A percentile compares a stretch with the other conserved stretches of the same genome.
phyloP scores from a whole-genome alignment of 805 yeast genomes.

The Isabelozyma heimii region DNA sequence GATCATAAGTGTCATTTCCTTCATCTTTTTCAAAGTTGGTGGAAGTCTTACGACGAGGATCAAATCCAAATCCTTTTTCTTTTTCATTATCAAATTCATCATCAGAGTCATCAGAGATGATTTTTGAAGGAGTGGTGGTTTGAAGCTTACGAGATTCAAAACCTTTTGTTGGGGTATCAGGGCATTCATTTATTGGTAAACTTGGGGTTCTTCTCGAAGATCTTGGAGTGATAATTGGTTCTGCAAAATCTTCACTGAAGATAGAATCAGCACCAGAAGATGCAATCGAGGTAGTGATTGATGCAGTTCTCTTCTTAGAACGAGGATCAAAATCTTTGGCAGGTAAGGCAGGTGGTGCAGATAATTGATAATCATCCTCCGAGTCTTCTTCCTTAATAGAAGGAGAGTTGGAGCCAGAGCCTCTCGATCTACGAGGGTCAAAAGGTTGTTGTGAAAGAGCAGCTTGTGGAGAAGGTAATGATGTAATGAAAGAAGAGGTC shows the following conservation, averaged over 20 bases:
- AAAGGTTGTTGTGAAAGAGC: constrained; percentile 6
- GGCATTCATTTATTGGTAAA: constrained; percentile 2
- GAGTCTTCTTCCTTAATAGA: constrained; percentile 5
- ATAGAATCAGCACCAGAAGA: constrained; percentile 8
- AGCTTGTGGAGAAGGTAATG: constrained; percentile 3
- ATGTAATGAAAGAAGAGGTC: constrained; percentile 6
- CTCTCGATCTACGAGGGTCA: constrained; percentile 20
- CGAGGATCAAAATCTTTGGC: not conserved
- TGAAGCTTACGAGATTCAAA: constrained; percentile 4
- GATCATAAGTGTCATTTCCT: not conserved
- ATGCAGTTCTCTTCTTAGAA: not conserved
- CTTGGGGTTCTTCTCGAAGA: constrained; percentile 17
- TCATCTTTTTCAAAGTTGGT: not conserved
- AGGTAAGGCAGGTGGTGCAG: not conserved
- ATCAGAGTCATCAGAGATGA: constrained; percentile 13
- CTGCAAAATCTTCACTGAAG: constrained; percentile 11
- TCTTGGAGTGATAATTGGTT: constrained; percentile 22
- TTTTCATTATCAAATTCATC: constrained; percentile 12
- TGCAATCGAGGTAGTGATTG: constrained; percentile 8
- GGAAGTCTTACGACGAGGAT: constrained; percentile 11
- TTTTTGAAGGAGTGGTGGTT: constrained; percentile 5
- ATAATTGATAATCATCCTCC: not conserved
- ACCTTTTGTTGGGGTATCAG: not conserved
- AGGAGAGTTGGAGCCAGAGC: constrained; percentile 10
- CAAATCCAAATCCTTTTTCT: constrained; percentile 16